Evolutionary conservation across 106 monocot genomes (phyloP).

Genomic region (Posidonia australis): DNA sequence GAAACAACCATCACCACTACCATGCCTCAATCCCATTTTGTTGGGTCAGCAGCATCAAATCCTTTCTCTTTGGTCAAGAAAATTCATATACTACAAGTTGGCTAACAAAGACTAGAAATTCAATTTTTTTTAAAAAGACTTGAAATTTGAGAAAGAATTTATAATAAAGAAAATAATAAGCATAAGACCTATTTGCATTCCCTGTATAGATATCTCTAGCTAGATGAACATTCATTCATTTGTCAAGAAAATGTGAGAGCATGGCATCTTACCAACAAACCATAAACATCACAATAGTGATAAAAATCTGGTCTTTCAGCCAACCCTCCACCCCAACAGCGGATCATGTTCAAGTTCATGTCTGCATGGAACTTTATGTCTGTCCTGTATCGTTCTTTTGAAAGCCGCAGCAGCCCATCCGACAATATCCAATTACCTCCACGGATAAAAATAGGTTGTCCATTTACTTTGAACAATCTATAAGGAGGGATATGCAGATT

Average conservation of each 20-base stretch:
- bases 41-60: too few species aligned
- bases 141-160: neutral
- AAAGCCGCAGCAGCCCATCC: constrained; percentile 80
- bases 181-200: too few species aligned
- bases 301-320: constrained; percentile 98
- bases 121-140: neutral
- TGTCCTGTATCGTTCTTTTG: constrained; percentile 63
- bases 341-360: constrained; percentile 99
- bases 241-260: too few species aligned
- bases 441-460: constrained; percentile 73
- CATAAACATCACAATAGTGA: constrained; percentile 89
- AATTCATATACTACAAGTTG: too few species aligned
- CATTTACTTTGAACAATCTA: constrained; percentile 95
- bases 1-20: too few species aligned
- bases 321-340: constrained; percentile 98
- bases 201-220: too few species aligned
- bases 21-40: too few species aligned
- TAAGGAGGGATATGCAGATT: constrained; percentile 1
- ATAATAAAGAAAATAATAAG: too few species aligned
- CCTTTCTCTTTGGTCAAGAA: too few species aligned
- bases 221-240: too few species aligned
- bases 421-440: constrained; percentile 98
- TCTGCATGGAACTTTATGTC: constrained; percentile 96
- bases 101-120: neutral
- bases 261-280: constrained; percentile 58